Conservation (phyloP, 2,329 filamentous ascomycete species). For the Aspergillus transmontanensis region DNA sequence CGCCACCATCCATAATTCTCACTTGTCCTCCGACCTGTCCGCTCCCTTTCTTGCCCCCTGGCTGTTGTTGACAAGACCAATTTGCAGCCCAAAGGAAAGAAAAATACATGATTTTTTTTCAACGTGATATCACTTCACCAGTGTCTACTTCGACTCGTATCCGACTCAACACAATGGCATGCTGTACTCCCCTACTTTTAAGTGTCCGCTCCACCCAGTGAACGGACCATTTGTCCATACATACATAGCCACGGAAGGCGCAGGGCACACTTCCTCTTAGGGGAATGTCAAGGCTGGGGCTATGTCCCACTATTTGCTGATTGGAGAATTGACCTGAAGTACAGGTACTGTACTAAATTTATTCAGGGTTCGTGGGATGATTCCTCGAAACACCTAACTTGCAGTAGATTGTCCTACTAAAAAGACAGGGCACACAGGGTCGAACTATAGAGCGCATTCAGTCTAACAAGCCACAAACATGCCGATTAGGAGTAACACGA, state of each 20-base stretch:
- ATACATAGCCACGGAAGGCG: constrained; percentile 2
- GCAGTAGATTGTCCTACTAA: neutral
- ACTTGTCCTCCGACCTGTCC: neutral
- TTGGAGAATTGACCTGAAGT: neutral
- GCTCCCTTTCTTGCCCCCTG: neutral
- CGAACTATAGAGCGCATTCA: neutral
- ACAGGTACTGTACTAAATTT: neutral
- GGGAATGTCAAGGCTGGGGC: constrained; percentile 1
- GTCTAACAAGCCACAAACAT: neutral
- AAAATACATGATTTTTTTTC: neutral
- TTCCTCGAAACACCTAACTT: neutral
- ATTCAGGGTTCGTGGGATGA: neutral
- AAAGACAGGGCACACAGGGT: neutral
- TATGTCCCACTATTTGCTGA: constrained; percentile 6
- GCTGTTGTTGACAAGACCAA: neutral
- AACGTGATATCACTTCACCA: neutral
- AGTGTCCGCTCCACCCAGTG: neutral
- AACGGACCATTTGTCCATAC: neutral
- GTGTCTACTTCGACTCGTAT: neutral
- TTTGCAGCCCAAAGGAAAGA: neutral
- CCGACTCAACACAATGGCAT: neutral
- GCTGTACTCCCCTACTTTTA: neutral
- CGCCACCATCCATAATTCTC: constrained; percentile 3
- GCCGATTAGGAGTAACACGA: neutral
- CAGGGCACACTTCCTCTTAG: neutral